Percentiles rank a stretch among this genome's conserved stretches.
Evolutionary conservation across 1,284 basidiomycete species (phyloP).

Genomic region (Melampsora medusae): DNA sequence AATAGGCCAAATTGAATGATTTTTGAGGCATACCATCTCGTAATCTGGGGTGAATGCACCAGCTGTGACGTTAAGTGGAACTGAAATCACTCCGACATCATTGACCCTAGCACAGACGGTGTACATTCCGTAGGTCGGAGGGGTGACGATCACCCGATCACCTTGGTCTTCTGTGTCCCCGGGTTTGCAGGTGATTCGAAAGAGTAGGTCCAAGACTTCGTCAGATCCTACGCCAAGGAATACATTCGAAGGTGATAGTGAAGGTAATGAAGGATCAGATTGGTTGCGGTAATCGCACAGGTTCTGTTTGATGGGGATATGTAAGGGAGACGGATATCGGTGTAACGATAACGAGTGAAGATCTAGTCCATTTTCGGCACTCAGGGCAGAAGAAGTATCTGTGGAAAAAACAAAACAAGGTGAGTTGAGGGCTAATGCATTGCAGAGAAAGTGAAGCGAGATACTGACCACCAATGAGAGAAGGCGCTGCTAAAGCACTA

Average conservation of each 20-base stretch:
- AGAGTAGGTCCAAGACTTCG: slow-evolving; percentile 92
- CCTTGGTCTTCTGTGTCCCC: slow-evolving; percentile 55
- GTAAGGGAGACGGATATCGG: slow-evolving; percentile 81
- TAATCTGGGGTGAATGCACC: slow-evolving; percentile 76
- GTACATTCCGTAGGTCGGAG: slow-evolving; percentile 99
- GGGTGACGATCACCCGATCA: slow-evolving; percentile 80
- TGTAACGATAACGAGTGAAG: slow-evolving; percentile 63
- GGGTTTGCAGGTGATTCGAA: slow-evolving; percentile 81
- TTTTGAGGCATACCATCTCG: slow-evolving; percentile 64
- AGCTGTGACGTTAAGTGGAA: slow-evolving; percentile 70
- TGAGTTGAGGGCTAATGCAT: slow-evolving; percentile 3
- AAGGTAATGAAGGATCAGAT: slow-evolving; percentile 55
- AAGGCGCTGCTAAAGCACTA: slow-evolving; percentile 66
- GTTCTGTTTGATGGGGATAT: slow-evolving; percentile 70
- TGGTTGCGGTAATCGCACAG: slow-evolving; percentile 65
- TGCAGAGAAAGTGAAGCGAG: slow-evolving; percentile 34
- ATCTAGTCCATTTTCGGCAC: slow-evolving; percentile 46
- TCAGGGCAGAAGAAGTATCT: slow-evolving; percentile 48
- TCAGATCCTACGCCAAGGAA: slow-evolving; percentile 96
- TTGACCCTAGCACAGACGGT: slow-evolving; percentile 90
- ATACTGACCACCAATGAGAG: slow-evolving; percentile 1
- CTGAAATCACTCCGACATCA: slow-evolving; percentile 79
- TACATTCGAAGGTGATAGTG: slow-evolving; percentile 64
- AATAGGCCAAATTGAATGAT: background rate
- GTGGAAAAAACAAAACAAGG: slow-evolving; percentile 49